Conservation (phyloP, 139 green algal species). For the Yamagishiella unicocca region DNA sequence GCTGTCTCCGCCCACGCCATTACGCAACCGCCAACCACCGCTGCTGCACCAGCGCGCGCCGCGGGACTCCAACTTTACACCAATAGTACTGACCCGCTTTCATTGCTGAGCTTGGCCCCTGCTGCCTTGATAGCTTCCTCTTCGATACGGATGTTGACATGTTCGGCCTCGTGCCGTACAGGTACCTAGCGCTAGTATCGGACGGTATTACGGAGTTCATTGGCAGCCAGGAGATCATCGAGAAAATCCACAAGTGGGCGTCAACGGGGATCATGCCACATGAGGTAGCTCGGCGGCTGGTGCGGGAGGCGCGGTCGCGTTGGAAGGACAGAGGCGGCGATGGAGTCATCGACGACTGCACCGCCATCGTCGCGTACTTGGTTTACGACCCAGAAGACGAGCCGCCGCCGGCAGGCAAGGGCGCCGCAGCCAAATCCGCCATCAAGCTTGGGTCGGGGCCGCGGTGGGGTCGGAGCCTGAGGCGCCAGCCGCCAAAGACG, state of each 20-base stretch:
- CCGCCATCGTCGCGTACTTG: slow-evolving; percentile 24
- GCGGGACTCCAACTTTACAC: too few relatives aligned
- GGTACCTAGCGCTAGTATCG: slow-evolving; percentile 71
- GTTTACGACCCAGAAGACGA: slow-evolving; percentile 8
- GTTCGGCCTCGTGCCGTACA: not conserved
- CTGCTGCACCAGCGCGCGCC: too few relatives aligned
- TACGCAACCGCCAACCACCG: too few relatives aligned
- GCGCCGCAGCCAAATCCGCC: not conserved
- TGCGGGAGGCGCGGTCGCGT: slow-evolving; percentile 19
- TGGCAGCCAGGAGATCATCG: slow-evolving; percentile 66
- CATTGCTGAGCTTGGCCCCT: too few relatives aligned
- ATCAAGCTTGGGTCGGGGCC: too few relatives aligned
- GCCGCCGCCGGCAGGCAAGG: not conserved
- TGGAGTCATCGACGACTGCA: slow-evolving; percentile 41
- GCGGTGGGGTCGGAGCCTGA: too few relatives aligned
- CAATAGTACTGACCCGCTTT: too few relatives aligned
- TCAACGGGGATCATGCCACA: slow-evolving; percentile 1
- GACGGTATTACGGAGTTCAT: slow-evolving; percentile 78
- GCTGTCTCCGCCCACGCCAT: too few relatives aligned
- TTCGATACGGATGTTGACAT: too few relatives aligned
- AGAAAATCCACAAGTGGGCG: slow-evolving; percentile 56
- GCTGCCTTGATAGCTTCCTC: too few relatives aligned
- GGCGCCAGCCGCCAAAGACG: not conserved
- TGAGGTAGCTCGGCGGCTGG: slow-evolving; percentile 36
- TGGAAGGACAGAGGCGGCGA: slow-evolving; percentile 15